Base-by-base conservation (phyloP, 805 yeast species). In the Lipomyces starkeyi region DNA sequence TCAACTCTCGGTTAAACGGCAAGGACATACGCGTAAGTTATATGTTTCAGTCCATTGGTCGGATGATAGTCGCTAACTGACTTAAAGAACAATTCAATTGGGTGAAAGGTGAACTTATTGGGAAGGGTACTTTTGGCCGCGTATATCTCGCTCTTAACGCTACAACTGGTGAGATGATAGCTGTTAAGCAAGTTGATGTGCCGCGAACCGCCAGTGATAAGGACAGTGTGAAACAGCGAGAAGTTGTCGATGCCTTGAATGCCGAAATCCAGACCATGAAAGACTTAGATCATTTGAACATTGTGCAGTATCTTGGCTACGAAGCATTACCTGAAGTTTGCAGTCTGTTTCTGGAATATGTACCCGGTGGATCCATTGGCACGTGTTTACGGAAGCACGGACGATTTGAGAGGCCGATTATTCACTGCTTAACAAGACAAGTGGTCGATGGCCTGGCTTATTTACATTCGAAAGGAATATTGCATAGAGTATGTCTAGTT, bases 121-220 rank as follows among this genome's bases (percentile, higher is more conserved):
- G 99, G 0, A 87, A 91, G 67, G 99, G 99, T 0, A 93, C 98
- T 0, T 95, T 93, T 82, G 99, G 99, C 9, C 88, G 91, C 49
- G 99, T 95, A 0, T 94, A 85, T 76, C 82, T 95, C 65, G 98
- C 97, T 0, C 83, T 95, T 75, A 95, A 95, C 78, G 93, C 93
- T 20, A 95, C 98, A 0, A 92, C 97, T 0, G 98, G 98, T 64
- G 99, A 95, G 75, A 93, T 95, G 97, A 90, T 95, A 81, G 99
- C 99, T 0, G 99, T 95, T 1, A 95, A 95, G 76, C 99, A 95
- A 78, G 97, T 94, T 1, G 88, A 85, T 55, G 88, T 89, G 13
- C 88, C 91, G 0, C 78, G 80, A 64, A 75, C 82, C 43, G 73
- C 80, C 22, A 68, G 77, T 55, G 78, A 73, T 64, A 59, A 67